Base-by-base conservation (phyloP, 768 basidiomycete genomes). In the Lentinus brumalis region DNA sequence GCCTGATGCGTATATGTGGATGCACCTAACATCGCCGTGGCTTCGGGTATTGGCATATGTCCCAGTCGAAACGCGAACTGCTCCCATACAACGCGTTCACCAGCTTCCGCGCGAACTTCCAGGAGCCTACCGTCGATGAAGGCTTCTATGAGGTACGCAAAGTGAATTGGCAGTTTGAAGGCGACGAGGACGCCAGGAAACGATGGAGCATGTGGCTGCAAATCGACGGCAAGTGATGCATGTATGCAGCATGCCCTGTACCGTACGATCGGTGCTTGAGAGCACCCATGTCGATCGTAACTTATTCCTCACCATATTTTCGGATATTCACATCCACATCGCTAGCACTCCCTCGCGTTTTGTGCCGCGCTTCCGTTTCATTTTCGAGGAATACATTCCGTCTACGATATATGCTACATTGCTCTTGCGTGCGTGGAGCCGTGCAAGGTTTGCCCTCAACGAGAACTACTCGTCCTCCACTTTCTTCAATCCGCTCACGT, bases 121-220 rank as follows among this genome's bases (percentile, higher is more conserved):
- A 96, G 70, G 85, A 85, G 66, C 94, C 95, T 1, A 68, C 67
- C 18, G 51, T 75, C 12, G 73, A 75, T 0, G 96, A 97, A 73
- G 96, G 94, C 0, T 92, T 93, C 66, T 70, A 80, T 5, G 89
- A 94, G 66, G 81, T 97, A 47, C 86, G 82, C 67, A 82, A 79
- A 46, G 84, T 98, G 16, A 88, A 92, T 61, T 96, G 91, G 86
- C 75, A 83, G 18, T 95, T 94, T 59, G 80, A 88, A 50, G 94
- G 94, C 1, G 80, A 77, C 8, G 87, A 86, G 51, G 89, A 89
- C 62, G 90, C 93, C 66, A 79, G 77, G 57, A 79, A 68, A 57
- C 75, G 80, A 57, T 98, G 94, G 94, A 82, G 80, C 52, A 90
- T 89, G 86, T 95, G 93, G 92, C 78, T 93, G 67, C 89, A 92